These are phyloP conservation scores for Neofusicoccum kwambonambiense DNA, from an alignment of 2,329 filamentous ascomycete species.

Conservation along the genomic window DNA sequence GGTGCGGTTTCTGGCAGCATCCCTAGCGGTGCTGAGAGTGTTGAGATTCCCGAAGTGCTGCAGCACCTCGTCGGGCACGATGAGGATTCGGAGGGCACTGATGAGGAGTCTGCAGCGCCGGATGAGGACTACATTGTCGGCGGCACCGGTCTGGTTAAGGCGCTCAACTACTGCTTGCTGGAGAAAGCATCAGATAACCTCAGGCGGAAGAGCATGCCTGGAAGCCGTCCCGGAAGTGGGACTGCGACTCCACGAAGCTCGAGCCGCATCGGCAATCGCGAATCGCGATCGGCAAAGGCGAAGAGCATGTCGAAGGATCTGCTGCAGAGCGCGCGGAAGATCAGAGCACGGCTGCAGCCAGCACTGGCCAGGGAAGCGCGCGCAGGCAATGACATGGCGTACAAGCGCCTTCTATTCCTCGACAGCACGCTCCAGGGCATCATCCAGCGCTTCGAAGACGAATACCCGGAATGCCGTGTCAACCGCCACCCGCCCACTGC, in stretches of 20 bases:
- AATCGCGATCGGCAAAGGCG: constrained; percentile 59
- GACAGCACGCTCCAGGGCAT: constrained; percentile 86
- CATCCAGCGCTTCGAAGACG: constrained; percentile 93
- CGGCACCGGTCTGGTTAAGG: constrained; percentile 92
- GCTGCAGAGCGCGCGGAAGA: constrained; percentile 83
- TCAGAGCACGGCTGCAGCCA: constrained; percentile 77
- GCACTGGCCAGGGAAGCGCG: constrained; percentile 74
- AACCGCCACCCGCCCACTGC: constrained; percentile 26
- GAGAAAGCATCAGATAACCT: constrained; percentile 65
- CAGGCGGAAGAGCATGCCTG: constrained; percentile 27
- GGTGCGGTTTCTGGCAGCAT: constrained; percentile 45
- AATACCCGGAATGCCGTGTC: constrained; percentile 84
- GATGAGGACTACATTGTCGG: constrained; percentile 96
- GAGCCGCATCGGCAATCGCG: constrained; percentile 11
- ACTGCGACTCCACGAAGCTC: constrained; percentile 52
- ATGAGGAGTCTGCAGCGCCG: constrained; percentile 68
- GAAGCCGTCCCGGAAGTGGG: constrained; percentile 47
- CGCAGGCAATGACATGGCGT: constrained; percentile 69
- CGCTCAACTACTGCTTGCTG: constrained; percentile 83
- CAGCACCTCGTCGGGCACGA: constrained; percentile 80
- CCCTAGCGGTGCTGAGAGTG: constrained; percentile 32
- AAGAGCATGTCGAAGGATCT: constrained; percentile 94
- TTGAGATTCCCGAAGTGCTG: constrained; percentile 77
- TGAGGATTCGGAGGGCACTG: constrained; percentile 50
- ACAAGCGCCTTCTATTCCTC: constrained; percentile 80